Evolutionary conservation across 345 rosid species (phyloP).

Genomic region (Boechera retrofracta): DNA sequence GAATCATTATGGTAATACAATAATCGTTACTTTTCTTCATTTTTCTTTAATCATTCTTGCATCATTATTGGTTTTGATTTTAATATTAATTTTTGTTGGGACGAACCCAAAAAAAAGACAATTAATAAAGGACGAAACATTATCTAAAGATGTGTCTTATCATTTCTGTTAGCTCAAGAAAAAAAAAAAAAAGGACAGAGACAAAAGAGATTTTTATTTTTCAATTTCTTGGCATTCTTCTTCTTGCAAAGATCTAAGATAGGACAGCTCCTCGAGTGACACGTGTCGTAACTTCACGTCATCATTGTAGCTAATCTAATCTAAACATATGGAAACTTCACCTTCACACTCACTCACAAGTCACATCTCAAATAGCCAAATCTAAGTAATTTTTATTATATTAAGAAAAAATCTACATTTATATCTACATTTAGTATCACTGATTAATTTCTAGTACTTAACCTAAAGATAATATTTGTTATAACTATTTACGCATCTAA

Average conservation of each 20-base stretch:
- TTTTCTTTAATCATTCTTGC: conserved; percentile 8
- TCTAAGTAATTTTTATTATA: too few relatives aligned
- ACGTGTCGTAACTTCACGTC: not conserved
- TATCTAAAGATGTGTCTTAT: conserved; percentile 25
- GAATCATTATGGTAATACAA: not conserved
- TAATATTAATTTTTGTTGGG: conserved; percentile 6
- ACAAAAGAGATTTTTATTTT: not conserved
- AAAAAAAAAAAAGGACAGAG: not conserved
- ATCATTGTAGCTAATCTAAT: not conserved
- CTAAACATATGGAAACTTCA: not conserved
- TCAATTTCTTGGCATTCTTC: conserved; percentile 1
- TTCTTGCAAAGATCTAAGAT: conserved; percentile 19
- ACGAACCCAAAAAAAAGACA: not conserved
- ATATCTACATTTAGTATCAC: too few relatives aligned
- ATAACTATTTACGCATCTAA: too few relatives aligned
- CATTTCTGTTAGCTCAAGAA: conserved; percentile 13
- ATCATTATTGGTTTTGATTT: conserved; percentile 13
- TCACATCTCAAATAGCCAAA: conserved; percentile 23
- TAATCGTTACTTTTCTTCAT: not conserved
- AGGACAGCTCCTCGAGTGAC: not conserved
- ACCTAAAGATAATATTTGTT: too few relatives aligned
- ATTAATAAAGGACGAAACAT: not conserved
- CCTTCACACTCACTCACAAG: not conserved
- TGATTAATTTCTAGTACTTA: too few relatives aligned
- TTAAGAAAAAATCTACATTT: too few relatives aligned